Percentiles rank a stretch among this genome's conserved stretches.
These are phyloP conservation scores for Cryphonectria japonica DNA, from an alignment of 2,329 filamentous ascomycete species.

Conservation along the genomic window DNA sequence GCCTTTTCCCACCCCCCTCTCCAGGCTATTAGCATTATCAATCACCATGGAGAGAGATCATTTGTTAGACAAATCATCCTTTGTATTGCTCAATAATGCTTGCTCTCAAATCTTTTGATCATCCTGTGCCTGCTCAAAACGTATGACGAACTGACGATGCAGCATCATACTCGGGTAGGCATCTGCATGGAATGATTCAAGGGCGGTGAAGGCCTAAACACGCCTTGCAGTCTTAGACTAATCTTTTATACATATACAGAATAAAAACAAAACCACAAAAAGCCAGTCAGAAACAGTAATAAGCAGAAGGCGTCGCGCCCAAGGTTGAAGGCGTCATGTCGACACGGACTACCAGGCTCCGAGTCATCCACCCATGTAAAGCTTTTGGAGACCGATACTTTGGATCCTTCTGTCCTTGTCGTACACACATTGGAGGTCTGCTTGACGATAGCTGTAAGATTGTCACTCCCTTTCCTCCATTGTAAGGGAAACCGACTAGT, in stretches of 20 bases:
- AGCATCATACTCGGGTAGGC: not conserved
- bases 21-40: too few relatives aligned
- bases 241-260: not conserved
- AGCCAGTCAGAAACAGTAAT: not conserved
- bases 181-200: not conserved
- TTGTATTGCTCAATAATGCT: not conserved
- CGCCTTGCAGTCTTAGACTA: not conserved
- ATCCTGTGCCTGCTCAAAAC: not conserved
- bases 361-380: not conserved
- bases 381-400: not conserved
- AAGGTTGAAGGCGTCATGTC: conserved; percentile 2
- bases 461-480: too few relatives aligned
- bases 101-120: not conserved
- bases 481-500: too few relatives aligned
- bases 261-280: too few relatives aligned
- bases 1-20: too few relatives aligned
- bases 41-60: not conserved
- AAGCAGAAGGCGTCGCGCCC: not conserved
- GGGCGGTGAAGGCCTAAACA: not conserved
- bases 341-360: not conserved
- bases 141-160: not conserved
- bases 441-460: not conserved
- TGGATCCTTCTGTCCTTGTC: not conserved
- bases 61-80: not conserved
- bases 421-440: not conserved